Base-by-base conservation (phyloP, 805 yeast genomes). In the Candida wancherniae region DNA sequence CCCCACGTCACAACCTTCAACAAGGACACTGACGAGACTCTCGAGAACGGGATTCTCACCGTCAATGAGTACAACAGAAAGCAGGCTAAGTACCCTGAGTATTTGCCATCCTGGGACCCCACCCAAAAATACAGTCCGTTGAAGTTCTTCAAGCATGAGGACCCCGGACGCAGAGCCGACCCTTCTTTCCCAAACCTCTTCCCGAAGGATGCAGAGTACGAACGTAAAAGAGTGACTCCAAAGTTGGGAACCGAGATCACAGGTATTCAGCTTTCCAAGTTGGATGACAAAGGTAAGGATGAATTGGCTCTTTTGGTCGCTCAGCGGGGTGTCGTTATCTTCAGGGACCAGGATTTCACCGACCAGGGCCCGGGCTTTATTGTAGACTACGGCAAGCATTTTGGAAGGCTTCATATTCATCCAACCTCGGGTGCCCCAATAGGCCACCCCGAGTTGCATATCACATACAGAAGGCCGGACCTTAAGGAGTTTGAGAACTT, bases 371-470 rank as follows among this genome's bases (percentile, higher is more conserved):
- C 65, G 7, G 36, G 42, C 12, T 58, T 44, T 33, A 52, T 52
- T 15, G 47, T 49, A 15, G 59, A 59, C 18, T 59, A 39, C 29
- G 63, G 57, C 10, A 46, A 45, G 19, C 47, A 61, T 41, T 61
- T 42, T 34, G 67, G 67, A 7, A 55, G 53, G 4, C 46, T 67
- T 22, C 74, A 71, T 42, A 56, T 64, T 32, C 74, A 71, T 37
- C 71, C 73, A 22, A 64, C 70, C 6, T 51, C 61, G n/a, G 65
- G 63, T 3, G 53, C 63, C 9, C 65, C 66, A 13, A 26, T 27
- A 5, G 53, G 6, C n/a, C 39, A 26, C 28, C 65, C 63, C 9
- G 57, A 58, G 30, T 45, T 59, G 28, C 63, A 58, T 45, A 50
- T 58, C 21, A 54, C 61, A 4, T 58, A 55, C 46, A 34, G 61